Evolutionary conservation across 345 rosid species (phyloP), one percentile per base, ranked within the genome.

Genomic region (Psidium friedrichsthalianum): DNA sequence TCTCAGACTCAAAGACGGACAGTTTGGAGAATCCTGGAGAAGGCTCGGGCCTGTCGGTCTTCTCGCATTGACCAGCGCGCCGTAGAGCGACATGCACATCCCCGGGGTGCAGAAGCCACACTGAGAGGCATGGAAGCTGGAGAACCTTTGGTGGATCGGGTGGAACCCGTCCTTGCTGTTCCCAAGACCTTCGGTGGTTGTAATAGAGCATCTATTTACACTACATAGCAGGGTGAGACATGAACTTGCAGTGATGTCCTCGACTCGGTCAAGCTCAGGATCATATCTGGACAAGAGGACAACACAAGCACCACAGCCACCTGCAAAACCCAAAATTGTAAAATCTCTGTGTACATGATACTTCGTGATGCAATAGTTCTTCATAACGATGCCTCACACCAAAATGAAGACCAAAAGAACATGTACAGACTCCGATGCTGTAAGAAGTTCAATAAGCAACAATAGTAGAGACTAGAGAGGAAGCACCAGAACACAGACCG

Each of bases 31-130:
- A 90, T 54, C 98, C 96, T 11, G 74, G 89, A 11, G 86, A 57
- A 69, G 95, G 92, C 11, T 89, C 88, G 11, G 90, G 92, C 56
- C 92, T 86, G 44, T 84, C 49, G 11, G 92, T 83, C 86, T 93
- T 92, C 52, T 93, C 88, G 97, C 95, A 56, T 95, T 93, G 40
- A 94, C 87, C 21, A 95, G 96, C 64, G 99, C 96, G 6, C 95
- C 90, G 51, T 88, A 95, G 20, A 97, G 90, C 8, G 98, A 95
- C 78, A 97, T 87, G 53, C 98, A 97, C 94, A 97, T 94, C n/a
- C 85, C 99, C 1, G 99, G 98, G 42, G 98, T 97, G 85, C 99
- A 97, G 86, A 93, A 97, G 51, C 98, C 98, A 69, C 99, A 96
- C 74, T 97, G 98, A 85, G 98, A 94, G 84, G 99, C 96, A 81